Base-by-base conservation (phyloP, 495 filamentous ascomycete genomes). In the Xylaria scruposa region DNA sequence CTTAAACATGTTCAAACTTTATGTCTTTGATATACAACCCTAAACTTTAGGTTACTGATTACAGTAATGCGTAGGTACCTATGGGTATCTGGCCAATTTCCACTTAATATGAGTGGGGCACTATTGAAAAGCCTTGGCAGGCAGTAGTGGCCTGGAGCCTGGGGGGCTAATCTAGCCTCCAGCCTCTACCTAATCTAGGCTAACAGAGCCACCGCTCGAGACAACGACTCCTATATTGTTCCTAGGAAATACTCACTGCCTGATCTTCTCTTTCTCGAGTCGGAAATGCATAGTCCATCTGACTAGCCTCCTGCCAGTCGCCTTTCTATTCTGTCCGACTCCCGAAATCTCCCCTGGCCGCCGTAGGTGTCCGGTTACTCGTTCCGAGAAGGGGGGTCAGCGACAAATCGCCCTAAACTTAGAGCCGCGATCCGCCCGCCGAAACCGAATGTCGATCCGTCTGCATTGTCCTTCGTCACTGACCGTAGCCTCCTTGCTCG, bases 361-460 rank as follows among this genome's bases (percentile, higher is more conserved):
- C 5, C 29, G 21, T 40, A 51, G 42, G 42, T 24, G 38, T 53
- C 31, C 31, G 40, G 38, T 13, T 42, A 31, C 65, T 15, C 51
- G 8, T 61, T 10, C 33, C 49, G 49, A 56, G 49, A 40, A 54
- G 40, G 44, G 29, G 46, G 63, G 31, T 26, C 46, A 54, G 65
- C 42, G 26, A 70, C 51, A 49, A 49, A 4, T 44, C 47, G 44
- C 61, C 46, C 58, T 15, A 36, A 29, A 36, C 29, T 36, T 64
- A 68, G 40, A 74, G 71, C 21, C 58, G 44, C 42, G 42, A 26
- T 24, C 62, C 33, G n/a, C 51, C 36, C 33, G 44, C 73, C 72
- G 70, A 72, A 76, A 70, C 76, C 71, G 74, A 74, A 42, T 29
- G 49, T 26, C 65, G 65, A 67, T 67, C 49, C 49, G 49, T 13